Evolutionary conservation across 2,329 filamentous ascomycete genomes (phyloP), one percentile per base, ranked within the genome.

Genomic region (Xylaria hypoxylon): DNA sequence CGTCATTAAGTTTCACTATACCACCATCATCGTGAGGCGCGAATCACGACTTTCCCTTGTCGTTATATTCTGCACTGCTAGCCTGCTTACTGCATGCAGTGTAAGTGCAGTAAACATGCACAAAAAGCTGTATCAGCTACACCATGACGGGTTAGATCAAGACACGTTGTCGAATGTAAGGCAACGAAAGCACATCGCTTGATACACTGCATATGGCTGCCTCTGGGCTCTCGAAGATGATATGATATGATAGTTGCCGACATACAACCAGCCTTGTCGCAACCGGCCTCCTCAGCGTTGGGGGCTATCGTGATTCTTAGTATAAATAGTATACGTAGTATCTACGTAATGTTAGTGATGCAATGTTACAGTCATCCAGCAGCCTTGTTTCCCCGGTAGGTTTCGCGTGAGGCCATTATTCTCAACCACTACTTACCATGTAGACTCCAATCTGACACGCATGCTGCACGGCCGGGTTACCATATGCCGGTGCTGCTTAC

Each of bases 241-340:
- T 52, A 57, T 42, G 50, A 26, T 8, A 52, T 38, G n/a, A 26
- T 42, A 48, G 24, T 44, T 24, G 58, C n/a, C n/a, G 22, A 53
- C 47, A 59, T 24, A 53, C 47, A 59, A n/a, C 24, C 40, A 59
- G 55, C 35, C 65, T 56, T 50, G 44, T 24, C 53, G 4, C 15
- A 3, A 35, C 26, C 31, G 22, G 11, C 45, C 10, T 26, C 31
- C 22, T 10, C 8, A 24, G 31, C 4, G 13, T 65, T 57, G 62
- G 65, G 59, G 58, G 62, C 66, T 42, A 59, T 52, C 13, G 17
- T 62, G 50, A 45, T 33, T 42, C 53, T 35, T 50, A 22, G 48
- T 59, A 58, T 59, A 33, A 33, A 48, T n/a, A 6, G 24, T 19
- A 22, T 17, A 40, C 8, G 40, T 15, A 35, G 17, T 15, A 33